Evolutionary conservation across 2,329 filamentous ascomycete species (phyloP).

Genomic region (Didymella segeticola): DNA sequence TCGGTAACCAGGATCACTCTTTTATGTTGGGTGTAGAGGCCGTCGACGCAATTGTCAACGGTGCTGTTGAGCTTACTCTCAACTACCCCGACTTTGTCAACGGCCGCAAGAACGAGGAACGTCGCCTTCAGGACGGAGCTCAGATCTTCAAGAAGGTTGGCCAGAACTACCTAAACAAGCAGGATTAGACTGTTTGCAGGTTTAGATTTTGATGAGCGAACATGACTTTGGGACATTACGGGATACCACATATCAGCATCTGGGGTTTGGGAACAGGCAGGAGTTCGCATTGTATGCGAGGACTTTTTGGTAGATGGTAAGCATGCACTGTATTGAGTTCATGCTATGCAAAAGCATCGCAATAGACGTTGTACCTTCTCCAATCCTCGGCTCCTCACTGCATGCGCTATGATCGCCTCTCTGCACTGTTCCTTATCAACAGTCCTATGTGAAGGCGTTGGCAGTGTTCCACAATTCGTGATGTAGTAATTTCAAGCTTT

Average conservation of each 20-base stretch:
- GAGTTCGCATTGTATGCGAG: slow-evolving; percentile 16
- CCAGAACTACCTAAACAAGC: slow-evolving; percentile 21
- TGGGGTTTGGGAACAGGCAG: slow-evolving; percentile 16
- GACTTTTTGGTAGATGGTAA: slow-evolving; percentile 16
- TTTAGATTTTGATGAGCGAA: slow-evolving; percentile 16
- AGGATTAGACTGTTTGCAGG: slow-evolving; percentile 12
- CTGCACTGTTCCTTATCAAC: neutral
- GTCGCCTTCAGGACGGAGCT: slow-evolving; percentile 67
- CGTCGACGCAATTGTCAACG: slow-evolving; percentile 86
- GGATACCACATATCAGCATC: slow-evolving; percentile 21
- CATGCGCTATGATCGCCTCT: neutral
- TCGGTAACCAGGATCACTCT: slow-evolving; percentile 95
- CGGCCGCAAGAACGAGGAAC: slow-evolving; percentile 70
- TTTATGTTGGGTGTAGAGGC: slow-evolving; percentile 98
- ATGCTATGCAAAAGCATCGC: slow-evolving; percentile 8
- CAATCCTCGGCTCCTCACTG: neutral
- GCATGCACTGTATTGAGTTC: slow-evolving; percentile 5
- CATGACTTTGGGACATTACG: slow-evolving; percentile 20
- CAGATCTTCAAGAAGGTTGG: slow-evolving; percentile 56
- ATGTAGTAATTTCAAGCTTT: slow-evolving; percentile 9
- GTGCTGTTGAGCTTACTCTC: slow-evolving; percentile 87
- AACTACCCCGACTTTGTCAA: slow-evolving; percentile 99
- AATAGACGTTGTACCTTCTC: slow-evolving; percentile 16
- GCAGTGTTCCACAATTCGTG: slow-evolving; percentile 2
- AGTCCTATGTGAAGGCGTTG: no score